Percentiles rank a stretch among this genome's conserved stretches.
phyloP scores from a whole-genome alignment of 371 early-diverging fungal genomes.

The Syncephalastrum racemosum region DNA sequence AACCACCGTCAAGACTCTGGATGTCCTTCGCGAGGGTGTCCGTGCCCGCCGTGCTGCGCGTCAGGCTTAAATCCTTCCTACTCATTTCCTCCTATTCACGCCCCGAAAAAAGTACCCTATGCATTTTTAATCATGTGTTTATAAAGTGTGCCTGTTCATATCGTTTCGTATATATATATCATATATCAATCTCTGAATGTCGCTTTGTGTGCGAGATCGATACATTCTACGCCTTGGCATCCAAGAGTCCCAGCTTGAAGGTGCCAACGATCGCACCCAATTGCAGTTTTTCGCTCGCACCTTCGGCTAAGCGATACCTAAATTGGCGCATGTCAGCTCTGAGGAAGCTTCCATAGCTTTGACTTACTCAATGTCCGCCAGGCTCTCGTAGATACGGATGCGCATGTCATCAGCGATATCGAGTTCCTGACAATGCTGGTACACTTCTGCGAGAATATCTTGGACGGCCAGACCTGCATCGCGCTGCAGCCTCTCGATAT shows the following conservation, averaged over 20 bases:
- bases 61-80: conserved; percentile 1
- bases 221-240: no score
- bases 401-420: conserved; percentile 71
- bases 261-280: conserved; percentile 77
- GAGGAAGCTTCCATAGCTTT: not conserved
- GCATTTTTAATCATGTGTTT: no score
- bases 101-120: no score
- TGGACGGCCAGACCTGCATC: conserved; percentile 87
- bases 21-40: conserved; percentile 66
- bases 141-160: no score
- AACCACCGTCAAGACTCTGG: conserved; percentile 66
- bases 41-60: conserved; percentile 58
- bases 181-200: no score
- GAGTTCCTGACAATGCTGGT: conserved; percentile 56
- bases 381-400: conserved; percentile 67
- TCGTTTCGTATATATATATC: no score
- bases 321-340: not conserved
- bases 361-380: conserved; percentile 88
- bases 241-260: conserved; percentile 60
- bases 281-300: conserved; percentile 84
- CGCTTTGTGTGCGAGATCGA: no score
- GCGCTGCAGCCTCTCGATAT: conserved; percentile 70
- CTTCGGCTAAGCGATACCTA: conserved; percentile 77
- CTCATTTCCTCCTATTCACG: no score
- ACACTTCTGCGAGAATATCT: conserved; percentile 84